Base-by-base conservation (phyloP, 345 rosid species). In the Toxicodendron radicans region DNA sequence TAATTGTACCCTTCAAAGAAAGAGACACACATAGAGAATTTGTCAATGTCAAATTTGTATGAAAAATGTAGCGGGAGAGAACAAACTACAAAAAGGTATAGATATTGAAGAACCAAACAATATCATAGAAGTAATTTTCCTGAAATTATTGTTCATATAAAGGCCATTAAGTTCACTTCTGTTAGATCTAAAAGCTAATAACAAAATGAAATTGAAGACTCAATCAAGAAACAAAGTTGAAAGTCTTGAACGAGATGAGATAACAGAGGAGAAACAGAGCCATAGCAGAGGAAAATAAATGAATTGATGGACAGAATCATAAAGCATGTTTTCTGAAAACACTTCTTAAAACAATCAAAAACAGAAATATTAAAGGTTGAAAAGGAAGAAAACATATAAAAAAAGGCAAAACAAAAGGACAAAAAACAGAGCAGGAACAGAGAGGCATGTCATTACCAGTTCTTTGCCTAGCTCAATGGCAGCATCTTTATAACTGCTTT, bases 381-480 rank as follows among this genome's bases (percentile, higher is more conserved):
- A 32, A 58, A 38, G 6, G 10, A 57, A 45, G 48, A 57, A 71
- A 72, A 49, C 49, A 18, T 32, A 65, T 18, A 5, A 57, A 4
- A 4, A 23, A 49, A 30, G 53, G 33, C 57, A 33, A 23, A 64
- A 12, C 13, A 38, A 21, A 7, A 10, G 12, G 18, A 2, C n/a
- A 3, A 14, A 63, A 46, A 35, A 64, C 30, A 41, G 53, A 24
- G 62, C 45, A 35, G 49, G 27, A 57, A 46, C 52, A 52, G 41
- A 70, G 27, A 21, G 21, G 18, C 13, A 1, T 1, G 16, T 10
- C 30, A 41, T 58, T 82, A 94, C 98, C 88, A 94, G 78, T 84
- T 94, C 97, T 49, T 78, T 75, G 77, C 92, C 97, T 33, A 94
- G 98, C 53, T 94, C 91, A 75, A 88, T 82, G 38, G 97, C 90